These are phyloP conservation scores for Noccaea caerulescens DNA, from an alignment of 345 rosid genomes.

Conservation along the genomic window DNA sequence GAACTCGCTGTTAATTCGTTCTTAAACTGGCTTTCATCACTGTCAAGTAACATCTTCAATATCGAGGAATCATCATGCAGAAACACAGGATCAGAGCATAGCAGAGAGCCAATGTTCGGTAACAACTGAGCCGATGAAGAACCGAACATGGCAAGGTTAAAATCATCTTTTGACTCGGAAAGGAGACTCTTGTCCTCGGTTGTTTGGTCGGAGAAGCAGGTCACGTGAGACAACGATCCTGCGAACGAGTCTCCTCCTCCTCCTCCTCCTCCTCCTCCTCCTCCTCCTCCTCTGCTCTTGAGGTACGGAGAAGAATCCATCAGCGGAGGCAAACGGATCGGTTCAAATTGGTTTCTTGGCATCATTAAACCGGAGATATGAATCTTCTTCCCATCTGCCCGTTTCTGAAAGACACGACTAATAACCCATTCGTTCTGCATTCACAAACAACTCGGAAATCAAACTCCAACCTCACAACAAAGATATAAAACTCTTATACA, in stretches of 20 bases:
- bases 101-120: conserved; percentile 39
- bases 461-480: not conserved
- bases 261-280: conserved; percentile 12
- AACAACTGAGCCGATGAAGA: conserved; percentile 48
- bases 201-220: conserved; percentile 72
- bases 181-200: conserved; percentile 40
- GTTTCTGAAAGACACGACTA: conserved; percentile 69
- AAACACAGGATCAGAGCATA: conserved; percentile 43
- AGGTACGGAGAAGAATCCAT: conserved; percentile 53
- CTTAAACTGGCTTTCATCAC: conserved; percentile 31
- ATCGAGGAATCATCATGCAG: conserved; percentile 54
- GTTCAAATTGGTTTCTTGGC: conserved; percentile 29
- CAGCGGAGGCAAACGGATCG: conserved; percentile 55
- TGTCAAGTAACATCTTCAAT: conserved; percentile 53
- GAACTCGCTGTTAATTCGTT: conserved; percentile 39
- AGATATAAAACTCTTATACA: not conserved
- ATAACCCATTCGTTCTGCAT: conserved; percentile 80
- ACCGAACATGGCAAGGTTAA: conserved; percentile 29
- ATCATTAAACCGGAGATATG: conserved; percentile 50
- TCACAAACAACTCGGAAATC: conserved; percentile 14
- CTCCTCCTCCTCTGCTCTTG: conserved; percentile 26
- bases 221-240: conserved; percentile 52
- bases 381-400: conserved; percentile 52
- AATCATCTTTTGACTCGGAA: conserved; percentile 40
- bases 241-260: conserved; percentile 19